Evolutionary conservation across 73 alveolate species (phyloP).

Genomic region (Paramecium pentaurelia): DNA sequence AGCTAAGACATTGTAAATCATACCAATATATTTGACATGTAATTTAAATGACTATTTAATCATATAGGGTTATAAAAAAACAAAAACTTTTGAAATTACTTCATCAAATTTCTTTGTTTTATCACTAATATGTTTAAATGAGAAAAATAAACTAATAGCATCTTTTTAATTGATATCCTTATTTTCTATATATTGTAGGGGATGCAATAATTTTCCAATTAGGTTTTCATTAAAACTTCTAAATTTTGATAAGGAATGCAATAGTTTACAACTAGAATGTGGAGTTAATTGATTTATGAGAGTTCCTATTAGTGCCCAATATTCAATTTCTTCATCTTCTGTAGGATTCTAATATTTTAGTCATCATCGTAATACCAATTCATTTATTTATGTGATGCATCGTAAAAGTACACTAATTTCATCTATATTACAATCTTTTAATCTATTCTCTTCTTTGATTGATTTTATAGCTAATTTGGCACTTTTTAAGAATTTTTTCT

Average conservation of each 20-base stretch:
- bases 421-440: neutral
- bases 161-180: neutral
- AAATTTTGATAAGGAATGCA: conserved; percentile 3
- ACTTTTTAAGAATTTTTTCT: neutral
- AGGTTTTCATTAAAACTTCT: neutral
- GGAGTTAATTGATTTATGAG: neutral
- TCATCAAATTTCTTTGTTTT: neutral
- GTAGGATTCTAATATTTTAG: conserved; percentile 1
- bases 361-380: conserved; percentile 28
- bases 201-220: neutral
- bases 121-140: neutral
- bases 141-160: neutral
- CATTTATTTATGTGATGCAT: conserved; percentile 13
- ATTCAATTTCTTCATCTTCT: conserved; percentile 1
- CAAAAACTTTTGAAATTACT: neutral
- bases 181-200: neutral
- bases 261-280: neutral
- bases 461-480: neutral
- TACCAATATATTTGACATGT: neutral
- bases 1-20: neutral
- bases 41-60: neutral
- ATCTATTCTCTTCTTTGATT: neutral
- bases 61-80: neutral
- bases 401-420: neutral
- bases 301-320: neutral